Evolutionary conservation across 768 basidiomycete species (phyloP).

Genomic region (Brasilioporus rufonigricans): DNA sequence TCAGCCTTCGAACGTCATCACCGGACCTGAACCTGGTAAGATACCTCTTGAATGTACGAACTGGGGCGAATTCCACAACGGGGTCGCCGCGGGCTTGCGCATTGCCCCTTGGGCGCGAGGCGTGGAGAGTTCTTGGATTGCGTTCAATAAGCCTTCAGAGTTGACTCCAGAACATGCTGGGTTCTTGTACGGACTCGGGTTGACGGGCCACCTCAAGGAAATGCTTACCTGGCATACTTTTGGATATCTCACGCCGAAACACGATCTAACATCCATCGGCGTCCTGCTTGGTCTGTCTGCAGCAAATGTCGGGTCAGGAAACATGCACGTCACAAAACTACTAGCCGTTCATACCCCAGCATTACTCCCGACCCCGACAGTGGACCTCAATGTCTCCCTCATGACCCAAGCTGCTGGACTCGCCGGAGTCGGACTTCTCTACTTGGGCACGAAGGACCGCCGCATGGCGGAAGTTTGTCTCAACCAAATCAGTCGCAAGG

Average conservation of each 20-base stretch:
- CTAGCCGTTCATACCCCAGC: conserved; percentile 93
- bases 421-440: conserved; percentile 84
- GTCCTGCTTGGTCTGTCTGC: conserved; percentile 92
- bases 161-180: conserved; percentile 95
- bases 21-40: conserved; percentile 69
- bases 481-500: conserved; percentile 73
- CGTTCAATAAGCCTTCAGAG: conserved; percentile 90
- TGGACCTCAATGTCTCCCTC: conserved; percentile 88
- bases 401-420: conserved; percentile 89
- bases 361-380: conserved; percentile 78
- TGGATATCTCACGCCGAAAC: conserved; percentile 91
- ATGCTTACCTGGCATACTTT: conserved; percentile 97
- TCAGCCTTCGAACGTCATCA: conserved; percentile 66
- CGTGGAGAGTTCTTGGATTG: conserved; percentile 93
- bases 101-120: conserved; percentile 71
- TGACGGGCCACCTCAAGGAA: conserved; percentile 86
- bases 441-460: conserved; percentile 83
- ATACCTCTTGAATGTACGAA: conserved; percentile 66
- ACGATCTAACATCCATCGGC: conserved; percentile 92
- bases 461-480: conserved; percentile 93
- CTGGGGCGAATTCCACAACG: conserved; percentile 99
- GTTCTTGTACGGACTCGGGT: conserved; percentile 87
- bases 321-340: conserved; percentile 86
- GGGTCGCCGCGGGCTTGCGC: conserved; percentile 88
- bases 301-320: conserved; percentile 81